phyloP scores from a whole-genome alignment of 2,329 filamentous ascomycete genomes.

The Ascosphaera aggregata region DNA sequence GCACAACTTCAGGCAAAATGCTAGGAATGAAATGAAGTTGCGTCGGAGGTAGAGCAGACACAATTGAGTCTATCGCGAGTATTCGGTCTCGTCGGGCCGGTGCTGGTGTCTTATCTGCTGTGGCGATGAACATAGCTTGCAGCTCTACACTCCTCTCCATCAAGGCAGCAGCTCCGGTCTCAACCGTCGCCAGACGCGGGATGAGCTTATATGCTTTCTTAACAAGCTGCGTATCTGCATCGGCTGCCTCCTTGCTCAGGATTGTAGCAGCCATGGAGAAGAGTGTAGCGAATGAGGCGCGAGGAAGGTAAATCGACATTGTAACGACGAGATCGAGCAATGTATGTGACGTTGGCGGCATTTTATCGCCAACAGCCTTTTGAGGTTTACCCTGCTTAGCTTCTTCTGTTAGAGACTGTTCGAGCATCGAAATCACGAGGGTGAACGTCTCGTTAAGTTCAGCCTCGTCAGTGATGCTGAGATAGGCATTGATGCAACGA shows the following conservation, averaged over 20 bases:
- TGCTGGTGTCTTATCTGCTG: conserved; percentile 62
- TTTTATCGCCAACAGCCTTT: conserved; percentile 40
- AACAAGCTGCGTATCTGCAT: conserved; percentile 82
- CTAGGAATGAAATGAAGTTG: conserved; percentile 86
- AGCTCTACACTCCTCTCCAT: conserved; percentile 53
- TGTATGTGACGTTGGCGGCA: conserved; percentile 84
- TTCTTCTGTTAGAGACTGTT: conserved; percentile 40
- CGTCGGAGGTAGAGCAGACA: conserved; percentile 51
- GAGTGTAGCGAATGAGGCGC: conserved; percentile 60
- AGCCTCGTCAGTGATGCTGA: conserved; percentile 59
- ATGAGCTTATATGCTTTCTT: conserved; percentile 99
- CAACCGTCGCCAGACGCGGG: conserved; percentile 64
- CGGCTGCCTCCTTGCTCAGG: conserved; percentile 40
- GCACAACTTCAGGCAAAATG: conserved; percentile 80
- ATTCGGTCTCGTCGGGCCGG: conserved; percentile 74
- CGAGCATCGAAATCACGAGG: conserved; percentile 65
- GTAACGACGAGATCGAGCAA: conserved; percentile 94
- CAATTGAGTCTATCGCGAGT: conserved; percentile 54
- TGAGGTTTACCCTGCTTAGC: conserved; percentile 39
- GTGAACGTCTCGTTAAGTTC: conserved; percentile 78
- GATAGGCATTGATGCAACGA: conserved; percentile 81
- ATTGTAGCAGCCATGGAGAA: conserved; percentile 74
- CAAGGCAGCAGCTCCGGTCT: conserved; percentile 53
- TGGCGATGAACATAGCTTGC: conserved; percentile 56
- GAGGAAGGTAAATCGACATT: conserved; percentile 78